phyloP scores from a whole-genome alignment of 1,139 yeast species.

The Wickerhamiella infanticola region DNA sequence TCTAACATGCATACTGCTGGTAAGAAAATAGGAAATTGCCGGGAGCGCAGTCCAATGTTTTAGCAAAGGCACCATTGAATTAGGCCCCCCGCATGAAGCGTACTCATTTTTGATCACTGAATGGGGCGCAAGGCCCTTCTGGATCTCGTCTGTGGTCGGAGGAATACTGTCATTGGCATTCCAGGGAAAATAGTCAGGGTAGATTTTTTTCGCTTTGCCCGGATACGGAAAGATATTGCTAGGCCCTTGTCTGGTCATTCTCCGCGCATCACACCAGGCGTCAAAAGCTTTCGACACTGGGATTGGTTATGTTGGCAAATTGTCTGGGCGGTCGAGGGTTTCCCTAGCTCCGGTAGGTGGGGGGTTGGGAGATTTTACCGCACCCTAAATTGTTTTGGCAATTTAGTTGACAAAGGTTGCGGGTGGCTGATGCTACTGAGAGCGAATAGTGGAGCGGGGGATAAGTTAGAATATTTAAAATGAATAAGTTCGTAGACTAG shows the following conservation, averaged over 20 bases:
- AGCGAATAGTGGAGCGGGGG: no score
- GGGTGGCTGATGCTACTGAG: no score
- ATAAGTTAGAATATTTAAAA: no score
- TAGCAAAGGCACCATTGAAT: constrained; percentile 25
- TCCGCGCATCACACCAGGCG: background rate
- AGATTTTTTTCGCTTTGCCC: constrained; percentile 16
- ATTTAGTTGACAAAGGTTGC: no score
- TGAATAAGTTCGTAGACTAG: no score
- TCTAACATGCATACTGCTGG: constrained; percentile 50
- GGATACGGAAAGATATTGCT: constrained; percentile 10
- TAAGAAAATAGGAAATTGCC: constrained; percentile 45
- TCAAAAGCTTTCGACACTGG: no score
- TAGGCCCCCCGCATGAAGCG: constrained; percentile 33
- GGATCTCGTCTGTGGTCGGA: constrained; percentile 34
- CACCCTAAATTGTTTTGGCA: no score
- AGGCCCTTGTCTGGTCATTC: background rate
- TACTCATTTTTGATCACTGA: constrained; percentile 45
- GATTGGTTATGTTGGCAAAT: no score
- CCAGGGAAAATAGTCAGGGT: constrained; percentile 79
- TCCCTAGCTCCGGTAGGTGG: no score
- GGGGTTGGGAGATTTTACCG: no score
- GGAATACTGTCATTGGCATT: constrained; percentile 29
- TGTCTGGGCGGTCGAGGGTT: no score
- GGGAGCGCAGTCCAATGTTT: constrained; percentile 38
- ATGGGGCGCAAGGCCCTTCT: constrained; percentile 43